phyloP scores from a whole-genome alignment of 768 basidiomycete genomes.

The Neoboletus magnificus region DNA sequence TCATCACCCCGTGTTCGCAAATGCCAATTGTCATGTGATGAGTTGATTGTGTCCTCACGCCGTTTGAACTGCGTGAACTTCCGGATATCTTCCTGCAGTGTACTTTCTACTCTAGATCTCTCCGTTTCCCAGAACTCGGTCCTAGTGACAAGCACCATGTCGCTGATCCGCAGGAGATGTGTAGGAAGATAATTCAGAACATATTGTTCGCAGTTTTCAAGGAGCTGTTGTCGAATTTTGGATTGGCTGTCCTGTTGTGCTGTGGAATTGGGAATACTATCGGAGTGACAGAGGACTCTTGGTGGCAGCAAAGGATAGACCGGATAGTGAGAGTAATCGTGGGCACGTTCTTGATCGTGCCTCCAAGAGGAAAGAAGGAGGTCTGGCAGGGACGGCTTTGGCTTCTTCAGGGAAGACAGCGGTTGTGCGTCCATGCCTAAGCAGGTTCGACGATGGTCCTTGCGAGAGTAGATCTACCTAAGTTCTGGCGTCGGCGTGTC shows the following conservation, averaged over 20 bases:
- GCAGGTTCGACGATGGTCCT: background rate
- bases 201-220: conserved; percentile 13
- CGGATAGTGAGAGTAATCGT: background rate
- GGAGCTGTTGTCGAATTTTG: background rate
- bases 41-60: background rate
- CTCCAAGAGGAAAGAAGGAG: conserved; percentile 2
- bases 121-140: conserved; percentile 12
- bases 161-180: conserved; percentile 13
- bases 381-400: background rate
- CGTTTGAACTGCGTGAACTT: background rate
- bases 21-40: background rate
- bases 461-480: background rate
- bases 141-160: conserved; percentile 14
- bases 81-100: background rate
- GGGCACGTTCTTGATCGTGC: background rate
- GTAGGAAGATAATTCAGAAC: conserved; percentile 20
- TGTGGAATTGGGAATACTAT: background rate
- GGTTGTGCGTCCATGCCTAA: background rate
- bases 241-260: background rate
- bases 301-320: background rate
- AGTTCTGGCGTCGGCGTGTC: background rate
- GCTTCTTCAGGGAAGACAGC: background rate
- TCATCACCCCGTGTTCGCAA: background rate
- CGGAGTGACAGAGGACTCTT: conserved; percentile 1
- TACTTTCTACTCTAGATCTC: conserved; percentile 1